These are phyloP conservation scores for Kwoniella sp. DNA, from an alignment of 768 basidiomycete genomes.

Conservation along the genomic window DNA sequence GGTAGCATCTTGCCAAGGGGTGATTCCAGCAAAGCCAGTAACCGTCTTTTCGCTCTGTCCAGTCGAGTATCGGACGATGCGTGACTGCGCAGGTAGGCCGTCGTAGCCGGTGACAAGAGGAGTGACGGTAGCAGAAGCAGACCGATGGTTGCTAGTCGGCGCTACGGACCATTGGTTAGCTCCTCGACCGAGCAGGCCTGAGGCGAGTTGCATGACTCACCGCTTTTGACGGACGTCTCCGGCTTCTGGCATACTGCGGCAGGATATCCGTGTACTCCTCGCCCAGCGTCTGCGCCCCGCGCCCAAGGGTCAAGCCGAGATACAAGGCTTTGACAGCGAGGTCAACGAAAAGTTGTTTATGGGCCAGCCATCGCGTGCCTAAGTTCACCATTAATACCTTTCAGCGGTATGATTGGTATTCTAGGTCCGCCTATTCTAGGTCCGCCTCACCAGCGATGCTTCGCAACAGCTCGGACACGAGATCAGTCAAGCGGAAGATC, in stretches of 20 bases:
- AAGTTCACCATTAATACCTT: not conserved
- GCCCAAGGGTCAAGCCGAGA: slow-evolving; percentile 44
- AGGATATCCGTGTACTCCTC: slow-evolving; percentile 51
- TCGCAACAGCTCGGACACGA: slow-evolving; percentile 39
- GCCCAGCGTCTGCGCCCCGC: slow-evolving; percentile 46
- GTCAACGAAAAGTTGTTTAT: slow-evolving; percentile 34
- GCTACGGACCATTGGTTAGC: slow-evolving; percentile 13
- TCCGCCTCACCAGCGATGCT: slow-evolving; percentile 38
- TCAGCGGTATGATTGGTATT: not conserved
- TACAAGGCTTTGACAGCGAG: slow-evolving; percentile 39
- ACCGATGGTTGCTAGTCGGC: slow-evolving; percentile 36
- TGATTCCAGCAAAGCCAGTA: slow-evolving; percentile 22
- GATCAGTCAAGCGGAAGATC: slow-evolving; percentile 32
- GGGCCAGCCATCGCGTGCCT: slow-evolving; percentile 45
- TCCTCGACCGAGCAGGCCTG: not conserved
- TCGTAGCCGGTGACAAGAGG: slow-evolving; percentile 19
- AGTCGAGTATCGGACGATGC: not conserved
- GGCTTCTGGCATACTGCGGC: slow-evolving; percentile 23
- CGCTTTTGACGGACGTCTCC: slow-evolving; percentile 21
- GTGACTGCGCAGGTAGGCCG: slow-evolving; percentile 18
- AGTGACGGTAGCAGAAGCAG: slow-evolving; percentile 32
- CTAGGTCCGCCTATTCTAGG: not conserved
- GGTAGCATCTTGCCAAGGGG: slow-evolving; percentile 28
- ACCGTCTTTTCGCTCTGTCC: not conserved
- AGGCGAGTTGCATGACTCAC: slow-evolving; percentile 13